phyloP scores from a whole-genome alignment of 2,329 filamentous ascomycete species.

The Leptographium procerum region DNA sequence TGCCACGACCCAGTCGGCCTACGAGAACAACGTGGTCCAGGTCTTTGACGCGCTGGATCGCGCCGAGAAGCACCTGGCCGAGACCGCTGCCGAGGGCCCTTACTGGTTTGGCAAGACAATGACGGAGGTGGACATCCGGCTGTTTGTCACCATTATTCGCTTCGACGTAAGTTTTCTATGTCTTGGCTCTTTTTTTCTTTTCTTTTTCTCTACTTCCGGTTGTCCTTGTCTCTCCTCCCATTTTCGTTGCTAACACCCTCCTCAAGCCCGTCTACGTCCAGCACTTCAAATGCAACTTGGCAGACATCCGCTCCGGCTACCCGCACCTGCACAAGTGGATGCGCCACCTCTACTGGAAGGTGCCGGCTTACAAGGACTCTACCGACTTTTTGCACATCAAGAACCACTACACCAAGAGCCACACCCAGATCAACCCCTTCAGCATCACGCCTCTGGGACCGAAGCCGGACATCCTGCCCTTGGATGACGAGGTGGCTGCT shows the following conservation, averaged over 20 bases:
- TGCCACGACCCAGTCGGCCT: conserved; percentile 71
- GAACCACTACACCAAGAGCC: conserved; percentile 53
- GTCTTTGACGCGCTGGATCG: conserved; percentile 71
- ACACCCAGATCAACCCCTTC: conserved; percentile 54
- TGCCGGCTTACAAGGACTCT: conserved; percentile 65
- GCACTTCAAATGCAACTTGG: conserved; percentile 79
- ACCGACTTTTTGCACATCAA: conserved; percentile 96
- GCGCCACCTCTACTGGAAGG: conserved; percentile 73
- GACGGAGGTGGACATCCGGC: conserved; percentile 72
- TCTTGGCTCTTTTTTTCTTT: not conserved
- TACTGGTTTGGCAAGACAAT: conserved; percentile 66
- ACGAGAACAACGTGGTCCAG: conserved; percentile 57
- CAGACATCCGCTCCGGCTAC: conserved; percentile 75
- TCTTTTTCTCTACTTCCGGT: not conserved
- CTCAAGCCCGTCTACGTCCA: conserved; percentile 62
- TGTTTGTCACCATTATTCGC: conserved; percentile 62
- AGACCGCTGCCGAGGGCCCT: conserved; percentile 32
- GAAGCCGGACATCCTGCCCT: conserved; percentile 64
- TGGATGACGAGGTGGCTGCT: conserved; percentile 66
- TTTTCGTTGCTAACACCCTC: not conserved
- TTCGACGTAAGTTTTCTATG: conserved; percentile 53
- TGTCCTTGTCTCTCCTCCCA: too few species aligned
- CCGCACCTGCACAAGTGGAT: conserved; percentile 74
- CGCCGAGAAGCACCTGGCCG: conserved; percentile 57
- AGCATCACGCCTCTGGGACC: conserved; percentile 79